A percentile compares a stretch with the other conserved stretches of the same genome.
phyloP scores from a whole-genome alignment of 129 eudicot species.

The Flaveria ramosissima region DNA sequence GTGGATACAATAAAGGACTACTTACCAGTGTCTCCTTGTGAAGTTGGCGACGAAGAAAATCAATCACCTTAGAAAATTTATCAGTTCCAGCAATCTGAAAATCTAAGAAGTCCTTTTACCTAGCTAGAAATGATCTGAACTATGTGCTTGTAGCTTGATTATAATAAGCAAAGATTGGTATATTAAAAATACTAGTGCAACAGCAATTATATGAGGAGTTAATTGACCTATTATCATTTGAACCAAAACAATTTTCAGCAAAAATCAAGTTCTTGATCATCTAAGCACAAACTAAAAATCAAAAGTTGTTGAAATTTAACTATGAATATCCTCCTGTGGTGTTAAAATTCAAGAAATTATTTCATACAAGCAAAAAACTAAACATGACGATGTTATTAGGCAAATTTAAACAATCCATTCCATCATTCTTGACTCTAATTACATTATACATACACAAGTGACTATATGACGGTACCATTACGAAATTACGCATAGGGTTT shows the following conservation, averaged over 20 bases:
- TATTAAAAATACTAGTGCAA: neutral
- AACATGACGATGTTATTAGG: neutral
- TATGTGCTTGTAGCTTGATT: constrained; percentile 5
- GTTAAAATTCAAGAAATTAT: neutral
- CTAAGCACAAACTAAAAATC: neutral
- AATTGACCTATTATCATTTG: constrained; percentile 6
- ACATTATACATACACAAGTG: neutral
- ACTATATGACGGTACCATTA: neutral
- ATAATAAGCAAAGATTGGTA: neutral
- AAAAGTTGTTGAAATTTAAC: neutral
- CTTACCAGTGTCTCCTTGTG: constrained; percentile 85
- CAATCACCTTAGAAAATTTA: constrained; percentile 81
- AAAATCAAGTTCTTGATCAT: neutral
- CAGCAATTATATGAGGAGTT: neutral
- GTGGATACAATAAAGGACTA: constrained; percentile 10
- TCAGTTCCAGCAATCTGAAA: constrained; percentile 78
- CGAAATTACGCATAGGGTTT: constrained; percentile 15
- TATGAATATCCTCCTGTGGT: neutral
- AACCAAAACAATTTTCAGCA: neutral
- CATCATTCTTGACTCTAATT: neutral
- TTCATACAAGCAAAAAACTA: no score
- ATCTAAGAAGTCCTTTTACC: constrained; percentile 12
- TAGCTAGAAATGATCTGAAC: constrained; percentile 15
- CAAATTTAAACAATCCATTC: neutral
- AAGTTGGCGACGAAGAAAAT: constrained; percentile 86